phyloP scores from a whole-genome alignment of 352 stramenopile genomes.

The Blastocystis sp. region DNA sequence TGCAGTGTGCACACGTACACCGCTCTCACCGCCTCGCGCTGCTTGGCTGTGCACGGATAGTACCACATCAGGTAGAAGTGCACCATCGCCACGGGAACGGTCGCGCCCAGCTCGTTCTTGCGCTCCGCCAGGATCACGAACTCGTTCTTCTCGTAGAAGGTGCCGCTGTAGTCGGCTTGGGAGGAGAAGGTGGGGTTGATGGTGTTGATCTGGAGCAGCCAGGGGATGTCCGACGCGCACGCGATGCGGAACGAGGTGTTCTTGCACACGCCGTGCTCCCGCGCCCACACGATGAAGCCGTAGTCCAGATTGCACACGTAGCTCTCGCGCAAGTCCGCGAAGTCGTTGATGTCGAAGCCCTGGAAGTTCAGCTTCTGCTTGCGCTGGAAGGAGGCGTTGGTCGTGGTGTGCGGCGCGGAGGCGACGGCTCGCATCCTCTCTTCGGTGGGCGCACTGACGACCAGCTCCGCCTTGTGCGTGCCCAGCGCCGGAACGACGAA shows the following conservation, averaged over 20 bases:
- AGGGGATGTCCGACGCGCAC: conserved; percentile 7
- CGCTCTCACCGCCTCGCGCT: conserved; percentile 14
- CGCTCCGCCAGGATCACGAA: conserved; percentile 67
- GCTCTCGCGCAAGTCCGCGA: conserved; percentile 49
- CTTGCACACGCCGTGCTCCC: background rate
- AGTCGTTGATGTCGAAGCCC: conserved; percentile 71
- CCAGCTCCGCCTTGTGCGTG: background rate
- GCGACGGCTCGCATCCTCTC: background rate
- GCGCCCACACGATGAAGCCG: conserved; percentile 3
- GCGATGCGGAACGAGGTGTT: conserved; percentile 36
- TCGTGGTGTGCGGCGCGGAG: background rate
- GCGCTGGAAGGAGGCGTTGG: conserved; percentile 9
- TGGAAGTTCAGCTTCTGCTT: conserved; percentile 37
- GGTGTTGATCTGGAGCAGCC: conserved; percentile 56
- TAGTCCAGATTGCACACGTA: conserved; percentile 36
- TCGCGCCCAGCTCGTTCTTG: background rate
- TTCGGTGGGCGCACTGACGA: background rate
- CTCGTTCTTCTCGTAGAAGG: conserved; percentile 71
- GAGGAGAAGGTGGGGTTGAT: conserved; percentile 55
- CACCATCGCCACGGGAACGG: conserved; percentile 59
- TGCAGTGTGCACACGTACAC: conserved; percentile 68
- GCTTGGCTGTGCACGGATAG: conserved; percentile 33
- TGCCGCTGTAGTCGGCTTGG: conserved; percentile 15
- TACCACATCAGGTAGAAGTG: conserved; percentile 71
- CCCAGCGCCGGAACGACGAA: conserved; percentile 30